Evolutionary conservation across 208 protist species (phyloP).

Genomic region (Trypanosoma brucei): DNA sequence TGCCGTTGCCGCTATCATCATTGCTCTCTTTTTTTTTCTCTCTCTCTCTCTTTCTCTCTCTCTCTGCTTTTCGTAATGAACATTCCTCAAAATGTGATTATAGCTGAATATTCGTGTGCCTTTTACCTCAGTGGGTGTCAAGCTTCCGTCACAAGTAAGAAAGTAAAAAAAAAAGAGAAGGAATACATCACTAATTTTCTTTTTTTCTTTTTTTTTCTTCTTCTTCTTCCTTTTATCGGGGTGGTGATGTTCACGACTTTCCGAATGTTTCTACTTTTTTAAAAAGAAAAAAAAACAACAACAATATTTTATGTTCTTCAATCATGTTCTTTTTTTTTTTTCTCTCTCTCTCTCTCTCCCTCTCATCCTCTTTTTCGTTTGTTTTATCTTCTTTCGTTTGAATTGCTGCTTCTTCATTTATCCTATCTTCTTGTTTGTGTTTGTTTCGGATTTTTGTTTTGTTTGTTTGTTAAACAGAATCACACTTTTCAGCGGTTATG

Average conservation of each 20-base stretch:
- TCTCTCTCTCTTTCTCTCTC: neutral
- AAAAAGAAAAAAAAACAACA: neutral
- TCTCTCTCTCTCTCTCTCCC: neutral
- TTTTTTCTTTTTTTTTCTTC: neutral
- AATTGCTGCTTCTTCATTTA: neutral
- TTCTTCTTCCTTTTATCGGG: neutral
- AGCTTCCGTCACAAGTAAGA: neutral
- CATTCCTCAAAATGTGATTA: neutral
- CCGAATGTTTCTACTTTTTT: no score
- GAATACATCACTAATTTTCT: neutral
- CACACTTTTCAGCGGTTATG: no score
- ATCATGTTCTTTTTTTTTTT: conserved; percentile 7
- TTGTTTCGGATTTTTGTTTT: no score
- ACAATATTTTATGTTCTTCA: neutral
- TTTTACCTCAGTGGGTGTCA: neutral
- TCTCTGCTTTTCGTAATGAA: neutral
- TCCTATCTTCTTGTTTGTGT: no score
- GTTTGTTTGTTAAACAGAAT: no score
- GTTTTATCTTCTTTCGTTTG: neutral
- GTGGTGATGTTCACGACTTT: no score
- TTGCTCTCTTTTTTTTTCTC: neutral
- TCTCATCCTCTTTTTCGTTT: neutral
- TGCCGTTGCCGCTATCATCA: neutral
- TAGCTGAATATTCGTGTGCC: neutral
- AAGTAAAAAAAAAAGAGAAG: neutral